A percentile compares a stretch with the other conserved stretches of the same genome.
Conservation (phyloP, 345 rosid species). For the Murraya paniculata region DNA sequence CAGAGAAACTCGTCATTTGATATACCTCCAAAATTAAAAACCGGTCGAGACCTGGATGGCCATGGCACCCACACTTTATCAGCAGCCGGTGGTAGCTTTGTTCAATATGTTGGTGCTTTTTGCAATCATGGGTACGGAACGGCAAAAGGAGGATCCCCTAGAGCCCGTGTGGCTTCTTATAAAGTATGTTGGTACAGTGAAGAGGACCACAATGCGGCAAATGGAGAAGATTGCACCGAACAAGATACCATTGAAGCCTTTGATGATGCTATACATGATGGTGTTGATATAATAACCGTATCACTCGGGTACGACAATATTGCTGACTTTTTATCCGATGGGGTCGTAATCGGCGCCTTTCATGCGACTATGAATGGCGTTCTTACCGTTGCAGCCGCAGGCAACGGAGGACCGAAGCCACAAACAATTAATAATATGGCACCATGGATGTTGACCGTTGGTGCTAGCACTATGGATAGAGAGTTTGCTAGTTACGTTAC, state of each 20-base stretch:
- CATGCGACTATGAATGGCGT: constrained; percentile 40
- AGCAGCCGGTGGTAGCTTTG: constrained; percentile 40
- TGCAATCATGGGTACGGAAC: constrained; percentile 25
- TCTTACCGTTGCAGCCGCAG: constrained; percentile 36
- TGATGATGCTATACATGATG: constrained; percentile 44
- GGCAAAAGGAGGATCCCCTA: constrained; percentile 46
- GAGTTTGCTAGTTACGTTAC: constrained; percentile 15
- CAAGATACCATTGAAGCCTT: constrained; percentile 3
- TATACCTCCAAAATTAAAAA: neutral
- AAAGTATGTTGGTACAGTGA: constrained; percentile 41
- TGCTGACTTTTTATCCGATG: constrained; percentile 21
- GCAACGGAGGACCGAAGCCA: constrained; percentile 31
- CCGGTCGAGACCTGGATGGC: constrained; percentile 23
- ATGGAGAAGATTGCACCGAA: neutral
- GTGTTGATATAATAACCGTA: constrained; percentile 39
- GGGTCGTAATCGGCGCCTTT: constrained; percentile 39
- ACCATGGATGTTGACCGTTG: constrained; percentile 48
- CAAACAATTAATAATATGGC: constrained; percentile 29
- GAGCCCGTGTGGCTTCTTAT: constrained; percentile 45
- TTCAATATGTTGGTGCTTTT: constrained; percentile 16
- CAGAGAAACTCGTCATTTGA: neutral
- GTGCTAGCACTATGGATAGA: constrained; percentile 42
- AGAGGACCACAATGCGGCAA: constrained; percentile 32
- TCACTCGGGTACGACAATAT: constrained; percentile 30
- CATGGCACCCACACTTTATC: constrained; percentile 54